These are phyloP conservation scores for Clitoria ternatea DNA, from an alignment of 306 rosid genomes.

Conservation along the genomic window DNA sequence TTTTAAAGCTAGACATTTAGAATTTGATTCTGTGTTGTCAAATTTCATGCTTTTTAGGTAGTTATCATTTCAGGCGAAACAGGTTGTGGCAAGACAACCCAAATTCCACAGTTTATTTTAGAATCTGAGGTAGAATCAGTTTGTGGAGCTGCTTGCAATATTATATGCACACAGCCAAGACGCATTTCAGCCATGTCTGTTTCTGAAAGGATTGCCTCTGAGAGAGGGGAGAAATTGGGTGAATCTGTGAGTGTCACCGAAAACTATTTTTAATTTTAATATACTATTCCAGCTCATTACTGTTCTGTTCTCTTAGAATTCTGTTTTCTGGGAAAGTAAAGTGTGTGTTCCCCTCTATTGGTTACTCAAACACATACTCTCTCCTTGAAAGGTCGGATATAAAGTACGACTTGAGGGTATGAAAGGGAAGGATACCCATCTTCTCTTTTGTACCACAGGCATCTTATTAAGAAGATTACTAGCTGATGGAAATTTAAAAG, in stretches of 20 bases:
- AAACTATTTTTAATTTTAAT: conserved; percentile 12
- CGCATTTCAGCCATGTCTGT: conserved; percentile 96
- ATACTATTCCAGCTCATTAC: background rate
- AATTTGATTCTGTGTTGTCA: conserved; percentile 4
- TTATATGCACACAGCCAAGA: conserved; percentile 96
- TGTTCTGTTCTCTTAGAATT: conserved; percentile 18
- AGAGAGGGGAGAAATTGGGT: conserved; percentile 95
- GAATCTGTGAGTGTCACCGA: conserved; percentile 74
- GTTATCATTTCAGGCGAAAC: conserved; percentile 88
- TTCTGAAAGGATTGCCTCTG: conserved; percentile 91
- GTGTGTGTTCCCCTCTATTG: background rate
- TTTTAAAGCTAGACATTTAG: background rate
- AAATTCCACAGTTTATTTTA: conserved; percentile 93
- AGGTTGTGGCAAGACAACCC: conserved; percentile 99
- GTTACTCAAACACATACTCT: conserved; percentile 2
- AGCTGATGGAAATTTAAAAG: conserved; percentile 79
- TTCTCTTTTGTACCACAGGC: conserved; percentile 97
- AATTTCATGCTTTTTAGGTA: conserved; percentile 48
- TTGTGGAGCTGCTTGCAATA: conserved; percentile 73
- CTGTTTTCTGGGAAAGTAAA: no score
- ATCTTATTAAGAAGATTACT: conserved; percentile 90
- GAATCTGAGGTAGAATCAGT: conserved; percentile 79
- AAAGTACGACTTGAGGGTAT: conserved; percentile 96
- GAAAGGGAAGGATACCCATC: conserved; percentile 87
- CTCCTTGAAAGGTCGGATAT: conserved; percentile 72